A percentile compares a stretch with the other conserved stretches of the same genome.
These are phyloP conservation scores for Chamaecyparis obtusa DNA, from an alignment of 75 land plant species.

Conservation along the genomic window DNA sequence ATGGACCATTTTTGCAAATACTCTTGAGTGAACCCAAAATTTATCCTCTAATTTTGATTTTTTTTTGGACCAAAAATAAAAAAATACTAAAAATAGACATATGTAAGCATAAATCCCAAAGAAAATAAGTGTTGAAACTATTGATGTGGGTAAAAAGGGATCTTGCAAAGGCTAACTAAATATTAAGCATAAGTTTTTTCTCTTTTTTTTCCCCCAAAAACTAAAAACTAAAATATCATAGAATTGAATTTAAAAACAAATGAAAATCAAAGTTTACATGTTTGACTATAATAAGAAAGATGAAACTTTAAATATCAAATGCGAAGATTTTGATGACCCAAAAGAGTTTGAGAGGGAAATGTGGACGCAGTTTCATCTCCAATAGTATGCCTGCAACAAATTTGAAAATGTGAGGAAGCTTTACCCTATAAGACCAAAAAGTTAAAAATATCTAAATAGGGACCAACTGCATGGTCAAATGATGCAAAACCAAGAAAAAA, in stretches of 20 bases:
- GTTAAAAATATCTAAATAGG: not conserved
- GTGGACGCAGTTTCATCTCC: constrained; percentile 3
- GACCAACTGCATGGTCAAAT: not conserved
- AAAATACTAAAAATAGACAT: not conserved
- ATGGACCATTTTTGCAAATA: no score
- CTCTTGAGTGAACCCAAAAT: no score
- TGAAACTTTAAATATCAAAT: not conserved
- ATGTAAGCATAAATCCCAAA: not conserved
- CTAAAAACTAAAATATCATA: not conserved
- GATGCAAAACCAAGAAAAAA: not conserved
- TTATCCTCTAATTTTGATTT: no score
- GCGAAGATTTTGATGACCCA: not conserved
- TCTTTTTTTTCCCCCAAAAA: no score
- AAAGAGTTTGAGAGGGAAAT: not conserved
- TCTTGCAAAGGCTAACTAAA: not conserved
- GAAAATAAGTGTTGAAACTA: not conserved
- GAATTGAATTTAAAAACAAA: not conserved
- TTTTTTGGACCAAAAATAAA: no score
- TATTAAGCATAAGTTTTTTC: not conserved
- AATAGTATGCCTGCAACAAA: no score
- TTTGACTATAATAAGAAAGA: not conserved
- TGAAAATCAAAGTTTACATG: not conserved
- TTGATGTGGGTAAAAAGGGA: not conserved
- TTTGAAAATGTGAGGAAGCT: no score
- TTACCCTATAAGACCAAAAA: not conserved